Evolutionary conservation across 108 stramenopile genomes (phyloP).

Genomic region (Nannochloropsis salina): DNA sequence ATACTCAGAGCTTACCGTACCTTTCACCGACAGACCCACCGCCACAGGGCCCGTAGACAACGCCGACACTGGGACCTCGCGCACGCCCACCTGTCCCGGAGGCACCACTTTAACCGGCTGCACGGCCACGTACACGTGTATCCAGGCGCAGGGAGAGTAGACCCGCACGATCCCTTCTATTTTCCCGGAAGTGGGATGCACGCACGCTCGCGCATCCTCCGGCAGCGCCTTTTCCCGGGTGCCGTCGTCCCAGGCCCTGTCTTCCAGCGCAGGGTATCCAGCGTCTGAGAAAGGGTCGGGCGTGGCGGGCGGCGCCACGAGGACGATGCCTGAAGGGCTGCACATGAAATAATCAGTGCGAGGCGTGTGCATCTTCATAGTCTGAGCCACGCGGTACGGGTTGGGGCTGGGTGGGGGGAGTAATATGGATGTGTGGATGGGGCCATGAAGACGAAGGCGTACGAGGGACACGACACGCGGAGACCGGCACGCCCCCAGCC

Average conservation of each 20-base stretch:
- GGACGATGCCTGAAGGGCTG: not conserved
- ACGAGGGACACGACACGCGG: not conserved
- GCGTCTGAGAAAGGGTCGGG: not conserved
- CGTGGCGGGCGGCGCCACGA: conserved; percentile 2
- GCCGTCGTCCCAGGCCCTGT: not conserved
- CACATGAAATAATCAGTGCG: not conserved
- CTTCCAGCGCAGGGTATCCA: not conserved
- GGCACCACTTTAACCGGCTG: not conserved
- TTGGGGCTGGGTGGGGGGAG: not conserved
- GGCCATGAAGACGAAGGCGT: not conserved
- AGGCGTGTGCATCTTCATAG: conserved; percentile 8
- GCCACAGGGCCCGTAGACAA: not conserved
- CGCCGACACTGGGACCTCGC: not conserved
- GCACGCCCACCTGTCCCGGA: not conserved
- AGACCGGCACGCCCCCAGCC: too few species aligned
- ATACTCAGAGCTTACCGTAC: not conserved
- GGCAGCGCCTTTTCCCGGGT: not conserved
- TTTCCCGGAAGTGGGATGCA: not conserved
- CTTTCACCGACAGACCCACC: not conserved
- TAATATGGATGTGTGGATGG: not conserved
- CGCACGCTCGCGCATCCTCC: not conserved
- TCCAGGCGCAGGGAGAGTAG: conserved; percentile 6
- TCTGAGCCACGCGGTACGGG: not conserved
- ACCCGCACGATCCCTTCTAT: not conserved
- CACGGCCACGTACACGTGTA: not conserved